phyloP scores from a whole-genome alignment of 83 land plant genomes.

The Picea mariana region DNA sequence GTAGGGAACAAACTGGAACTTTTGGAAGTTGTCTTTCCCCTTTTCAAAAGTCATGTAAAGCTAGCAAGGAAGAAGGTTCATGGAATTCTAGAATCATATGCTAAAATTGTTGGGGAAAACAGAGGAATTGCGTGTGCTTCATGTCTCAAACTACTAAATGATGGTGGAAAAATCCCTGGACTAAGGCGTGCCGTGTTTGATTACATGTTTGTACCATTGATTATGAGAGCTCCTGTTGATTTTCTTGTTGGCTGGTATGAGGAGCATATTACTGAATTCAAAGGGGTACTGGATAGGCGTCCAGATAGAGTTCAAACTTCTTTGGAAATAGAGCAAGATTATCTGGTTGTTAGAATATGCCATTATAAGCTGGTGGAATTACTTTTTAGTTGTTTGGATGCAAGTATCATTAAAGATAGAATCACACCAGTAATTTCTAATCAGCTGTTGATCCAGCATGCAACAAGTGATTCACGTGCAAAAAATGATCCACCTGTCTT shows the following conservation, averaged over 20 bases:
- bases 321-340: conserved; percentile 40
- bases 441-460: conserved; percentile 34
- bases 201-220: conserved; percentile 30
- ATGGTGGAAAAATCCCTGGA: conserved; percentile 23
- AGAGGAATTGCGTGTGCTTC: conserved; percentile 26
- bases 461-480: conserved; percentile 39
- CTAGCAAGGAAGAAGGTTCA: conserved; percentile 23
- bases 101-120: conserved; percentile 26
- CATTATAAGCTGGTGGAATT: conserved; percentile 37
- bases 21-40: conserved; percentile 52
- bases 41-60: conserved; percentile 34
- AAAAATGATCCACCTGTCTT: conserved; percentile 36
- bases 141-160: conserved; percentile 34
- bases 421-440: conserved; percentile 36
- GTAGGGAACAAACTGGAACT: conserved; percentile 27
- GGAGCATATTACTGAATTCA: conserved; percentile 26
- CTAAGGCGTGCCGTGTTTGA: conserved; percentile 42
- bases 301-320: conserved; percentile 4
- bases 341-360: conserved; percentile 31
- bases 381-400: conserved; percentile 29
- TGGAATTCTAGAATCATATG: conserved; percentile 28
- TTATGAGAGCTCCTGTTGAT: conserved; percentile 27
- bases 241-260: conserved; percentile 42
- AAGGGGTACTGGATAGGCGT: conserved; percentile 17
- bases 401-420: conserved; percentile 29